Base-by-base conservation (phyloP, 768 basidiomycete genomes). In the Steccherinum ochraceum region DNA sequence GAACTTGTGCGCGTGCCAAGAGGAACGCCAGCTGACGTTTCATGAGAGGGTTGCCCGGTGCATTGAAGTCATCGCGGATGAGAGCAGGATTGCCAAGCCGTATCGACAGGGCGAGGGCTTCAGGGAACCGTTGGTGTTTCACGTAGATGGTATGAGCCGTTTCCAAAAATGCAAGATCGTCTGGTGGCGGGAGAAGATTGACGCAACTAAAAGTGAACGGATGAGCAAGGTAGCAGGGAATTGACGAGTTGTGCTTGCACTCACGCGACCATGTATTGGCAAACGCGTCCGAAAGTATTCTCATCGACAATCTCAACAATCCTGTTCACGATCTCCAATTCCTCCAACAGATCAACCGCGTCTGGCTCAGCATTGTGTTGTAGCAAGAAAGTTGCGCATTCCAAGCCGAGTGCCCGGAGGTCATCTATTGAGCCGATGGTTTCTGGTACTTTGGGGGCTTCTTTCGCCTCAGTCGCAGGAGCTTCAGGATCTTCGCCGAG, bases 321-420 rank as follows among this genome's bases (percentile, higher is more conserved):
- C 61, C 81, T 79, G 53, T 84, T 77, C 21, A 96, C 85, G 57
- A 89, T 87, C 66, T 99, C 96, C 58, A 98, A 70, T 60, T 97
- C 96, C 61, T 96, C 84, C 52, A 98, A 71, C 26, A 98, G 73
- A 70, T 98, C 96, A 25, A 99, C 94, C 0, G 95, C 96, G 64
- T 99, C 96, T 24, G 93, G 94, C 67, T 99, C 96, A 10, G 94
- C 96, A 61, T 99, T 97, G 66, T 98, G 96, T 16, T 77, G 75
- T 12, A 98, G 72, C 56, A 98, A 76, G 75, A 98, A 99, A 12
- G 74, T 83, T 5, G 93, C 89, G 61, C 96, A 91, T 61, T 91
- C 80, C 52, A 87, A 74, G 0, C 87, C 90, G 48, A 97, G 80
- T 1, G 72, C 72, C 24, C 83, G 79, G 42, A 98, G 75, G 52